Evolutionary conservation across 371 early-diverging fungal species (phyloP), one percentile per base, ranked within the genome.

Genomic region (Gilbertella persicaria): DNA sequence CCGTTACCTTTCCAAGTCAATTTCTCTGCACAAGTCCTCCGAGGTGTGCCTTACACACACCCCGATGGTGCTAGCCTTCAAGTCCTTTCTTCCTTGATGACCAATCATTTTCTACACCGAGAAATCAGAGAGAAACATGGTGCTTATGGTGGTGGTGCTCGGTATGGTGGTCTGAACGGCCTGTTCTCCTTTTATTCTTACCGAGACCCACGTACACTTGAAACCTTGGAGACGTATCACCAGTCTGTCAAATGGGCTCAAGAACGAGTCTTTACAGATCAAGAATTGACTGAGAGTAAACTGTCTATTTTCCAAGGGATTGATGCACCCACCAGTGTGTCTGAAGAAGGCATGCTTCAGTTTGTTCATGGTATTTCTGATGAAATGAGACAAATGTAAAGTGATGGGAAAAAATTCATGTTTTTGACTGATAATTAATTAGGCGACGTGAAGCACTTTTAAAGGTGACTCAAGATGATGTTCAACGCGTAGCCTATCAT

Each of bases 91-190:
- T 89, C 90, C 4, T 69, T 96, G 13, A 77, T 95, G 79, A 90
- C 94, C 6, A 81, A 82, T 58, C 80, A 91, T 51, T 95, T 80
- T 71, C 71, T 96, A 21, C 98, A 97, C 68, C 87, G 90, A 21
- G 95, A 96, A 70, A 90, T 97, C 38, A 88, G 98, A 58, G 98
- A 97, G 66, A 94, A 91, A 82, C 92, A 93, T 57, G 98, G 98
- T 26, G 98, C 98, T 6, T 98, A 98, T 69, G 97, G 96, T 14
- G 97, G 93, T 17, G 94, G 95, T 28, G 88, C 94, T 2, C 58
- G 73, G 1, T 94, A 86, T 71, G 78, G 82, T 16, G 70, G 90
- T 2, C 59, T 85, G 4, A 85, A 83, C 29, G 97, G 97, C 9
- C 54, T 91, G 4, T 88, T 96, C 52, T 85, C 91, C 2, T 92